These are phyloP conservation scores for Mikania micrantha DNA, from an alignment of 129 eudicot species.

Conservation along the genomic window DNA sequence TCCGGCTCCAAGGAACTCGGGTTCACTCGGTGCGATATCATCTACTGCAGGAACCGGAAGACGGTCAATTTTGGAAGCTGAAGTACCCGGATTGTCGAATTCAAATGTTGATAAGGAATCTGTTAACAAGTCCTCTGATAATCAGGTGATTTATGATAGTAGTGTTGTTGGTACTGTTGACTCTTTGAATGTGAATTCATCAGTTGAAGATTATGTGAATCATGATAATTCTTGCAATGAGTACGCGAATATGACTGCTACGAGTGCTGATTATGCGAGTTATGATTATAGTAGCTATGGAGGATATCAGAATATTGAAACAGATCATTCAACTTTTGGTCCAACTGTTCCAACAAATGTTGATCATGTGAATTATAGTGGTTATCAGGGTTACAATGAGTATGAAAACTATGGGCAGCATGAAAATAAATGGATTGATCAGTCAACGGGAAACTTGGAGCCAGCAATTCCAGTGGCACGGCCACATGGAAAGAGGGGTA, in stretches of 20 bases:
- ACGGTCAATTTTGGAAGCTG: slow-evolving; percentile 52
- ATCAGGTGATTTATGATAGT: slow-evolving; percentile 13
- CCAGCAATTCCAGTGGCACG: slow-evolving; percentile 30
- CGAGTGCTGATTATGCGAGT: slow-evolving; percentile 24
- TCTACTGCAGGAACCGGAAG: slow-evolving; percentile 46
- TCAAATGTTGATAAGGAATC: slow-evolving; percentile 8
- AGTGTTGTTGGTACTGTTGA: background rate
- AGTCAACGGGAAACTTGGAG: slow-evolving; percentile 22
- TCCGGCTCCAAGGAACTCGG: slow-evolving; percentile 68
- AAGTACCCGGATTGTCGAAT: slow-evolving; percentile 18
- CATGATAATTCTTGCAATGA: slow-evolving; percentile 1
- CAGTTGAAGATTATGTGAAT: background rate
- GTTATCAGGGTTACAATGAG: slow-evolving; percentile 29
- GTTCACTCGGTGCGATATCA: slow-evolving; percentile 50
- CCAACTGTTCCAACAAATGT: slow-evolving; percentile 24
- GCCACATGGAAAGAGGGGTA: slow-evolving; percentile 66
- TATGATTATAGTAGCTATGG: slow-evolving; percentile 34
- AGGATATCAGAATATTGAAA: slow-evolving; percentile 28
- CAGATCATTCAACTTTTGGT: slow-evolving; percentile 33
- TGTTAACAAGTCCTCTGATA: background rate
- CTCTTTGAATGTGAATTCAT: slow-evolving; percentile 4
- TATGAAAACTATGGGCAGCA: slow-evolving; percentile 43
- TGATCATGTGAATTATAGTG: slow-evolving; percentile 16
- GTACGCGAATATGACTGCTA: slow-evolving; percentile 15
- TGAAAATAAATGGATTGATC: slow-evolving; percentile 60